phyloP scores from a whole-genome alignment of 2,329 filamentous ascomycete genomes.

The Stachybotrys chartarum region DNA sequence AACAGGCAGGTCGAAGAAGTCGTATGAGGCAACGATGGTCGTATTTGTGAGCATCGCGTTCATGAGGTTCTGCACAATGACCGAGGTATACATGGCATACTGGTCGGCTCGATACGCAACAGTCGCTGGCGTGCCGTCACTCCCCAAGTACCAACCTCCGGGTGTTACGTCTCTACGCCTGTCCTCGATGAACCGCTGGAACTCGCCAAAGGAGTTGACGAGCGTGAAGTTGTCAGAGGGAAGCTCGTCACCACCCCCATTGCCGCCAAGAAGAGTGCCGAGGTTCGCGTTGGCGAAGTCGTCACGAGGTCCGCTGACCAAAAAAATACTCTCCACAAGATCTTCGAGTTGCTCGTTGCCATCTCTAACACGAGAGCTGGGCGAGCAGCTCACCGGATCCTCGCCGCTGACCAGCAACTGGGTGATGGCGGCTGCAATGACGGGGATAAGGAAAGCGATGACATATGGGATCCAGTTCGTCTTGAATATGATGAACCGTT shows the following conservation, averaged over 20 bases:
- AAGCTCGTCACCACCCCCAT: neutral
- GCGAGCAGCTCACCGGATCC: conserved; percentile 37
- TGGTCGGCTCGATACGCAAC: conserved; percentile 62
- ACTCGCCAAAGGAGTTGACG: conserved; percentile 50
- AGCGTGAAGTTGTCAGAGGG: conserved; percentile 7
- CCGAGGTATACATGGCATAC: conserved; percentile 36
- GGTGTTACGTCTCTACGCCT: conserved; percentile 63
- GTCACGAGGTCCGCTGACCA: conserved; percentile 16
- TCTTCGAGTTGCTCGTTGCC: conserved; percentile 8
- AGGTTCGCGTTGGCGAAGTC: conserved; percentile 6
- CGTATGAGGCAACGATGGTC: conserved; percentile 61
- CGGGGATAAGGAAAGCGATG: conserved; percentile 66
- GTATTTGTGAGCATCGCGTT: conserved; percentile 55
- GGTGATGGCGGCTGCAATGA: conserved; percentile 67
- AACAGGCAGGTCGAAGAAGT: conserved; percentile 65
- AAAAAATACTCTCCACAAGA: conserved; percentile 9
- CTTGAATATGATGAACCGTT: conserved; percentile 56
- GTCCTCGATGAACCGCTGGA: conserved; percentile 55
- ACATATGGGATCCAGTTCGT: conserved; percentile 55
- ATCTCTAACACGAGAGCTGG: conserved; percentile 6
- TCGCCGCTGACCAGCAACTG: conserved; percentile 62
- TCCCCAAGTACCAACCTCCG: conserved; percentile 69
- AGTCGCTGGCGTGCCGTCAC: conserved; percentile 47
- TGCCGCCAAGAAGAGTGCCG: conserved; percentile 6
- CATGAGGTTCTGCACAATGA: conserved; percentile 56